Evolutionary conservation across 2,329 filamentous ascomycete genomes (phyloP), one percentile per base, ranked within the genome.

Genomic region (Exophiala viscosa): DNA sequence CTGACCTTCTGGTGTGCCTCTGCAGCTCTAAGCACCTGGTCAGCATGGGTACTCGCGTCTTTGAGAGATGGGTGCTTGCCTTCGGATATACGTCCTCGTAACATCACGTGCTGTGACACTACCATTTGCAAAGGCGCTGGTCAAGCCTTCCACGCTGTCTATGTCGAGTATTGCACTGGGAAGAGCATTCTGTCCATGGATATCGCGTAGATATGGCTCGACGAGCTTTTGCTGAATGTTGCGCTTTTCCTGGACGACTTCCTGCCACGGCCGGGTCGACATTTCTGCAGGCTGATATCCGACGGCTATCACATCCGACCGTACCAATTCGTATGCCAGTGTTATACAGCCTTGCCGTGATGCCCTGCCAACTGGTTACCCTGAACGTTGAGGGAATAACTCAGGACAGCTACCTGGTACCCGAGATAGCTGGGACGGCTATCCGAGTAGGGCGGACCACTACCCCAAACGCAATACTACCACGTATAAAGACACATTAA

Each of bases 81-180:
- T 66, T 60, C 60, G 60, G 41, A 71, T 68, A 57, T 69, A 71
- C 23, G 61, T 65, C 17, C 39, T 48, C 17, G 52, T 54, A 7
- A 69, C 66, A 17, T 66, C 58, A 38, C 67, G 64, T 5, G 65
- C 68, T 2, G 52, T 64, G 11, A 64, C 63, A 28, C 63, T 59
- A 3, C 65, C 64, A 8, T 50, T 52, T 34, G 57, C 50, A 5
- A 69, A 45, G 3, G 45, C 36, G 4, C 60, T 51, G 0, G 65
- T 38, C 11, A 71, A 38, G 13, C 18, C 10, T 2, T 50, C 31
- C 5, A 70, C 45, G 48, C 51, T 63, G 34, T 67, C 61, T 42
- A 70, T 65, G 39, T 69, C 64, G 10, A 49, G 10, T 17, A 54
- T 34, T 4, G 28, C 28, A 7, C 20, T 49, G 3, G 42, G 14